Evolutionary conservation across 345 rosid species (phyloP), one percentile per base, ranked within the genome.

Genomic region (Hibiscus trionum): DNA sequence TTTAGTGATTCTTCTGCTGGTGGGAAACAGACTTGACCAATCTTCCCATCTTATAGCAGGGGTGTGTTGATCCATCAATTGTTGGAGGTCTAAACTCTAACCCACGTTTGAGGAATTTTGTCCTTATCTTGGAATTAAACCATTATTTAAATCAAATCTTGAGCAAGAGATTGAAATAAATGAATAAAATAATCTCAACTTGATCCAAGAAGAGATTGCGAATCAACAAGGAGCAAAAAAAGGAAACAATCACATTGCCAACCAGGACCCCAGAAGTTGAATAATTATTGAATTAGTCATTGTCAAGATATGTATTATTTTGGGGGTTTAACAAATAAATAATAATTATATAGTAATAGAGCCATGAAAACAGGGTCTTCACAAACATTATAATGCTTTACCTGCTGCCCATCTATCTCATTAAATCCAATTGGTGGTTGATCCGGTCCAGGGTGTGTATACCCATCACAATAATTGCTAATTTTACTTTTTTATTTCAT

Each of bases 161-260:
- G 14, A 44, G 12, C 21, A 21, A 21, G 27, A 56, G 29, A 56
- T 21, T 55, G 12, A 55, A 55, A 19, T 17, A 55, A 55, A 55
- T 55, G 12, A 19, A 27, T 68, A 68, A 50, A 68, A 50, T 50
- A 50, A 29, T 68, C 46, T 19, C 71, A 68, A 50, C 42, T 68
- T 68, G 71, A 50, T 68, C 71, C 71, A 67, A 67, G 26, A 27
- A 67, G 59, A 67, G 71, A 67, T 67, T 49, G 42, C 59, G 59
- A 50, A 50, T 67, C 71, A 27, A 66, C 3, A 26, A 4, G 19
- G 39, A 66, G 21, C 39, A 47, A 7, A 19, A 15, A 46, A 66
- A 57, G 4, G 19, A 47, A 66, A 26, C 56, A 57, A 57, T 66
- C 71, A 27, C 24, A 15, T 4, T 50, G 71, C 71, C 71, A 68